Base-by-base conservation (phyloP, 2,329 filamentous ascomycete species). In the Cercospora nicotianae region DNA sequence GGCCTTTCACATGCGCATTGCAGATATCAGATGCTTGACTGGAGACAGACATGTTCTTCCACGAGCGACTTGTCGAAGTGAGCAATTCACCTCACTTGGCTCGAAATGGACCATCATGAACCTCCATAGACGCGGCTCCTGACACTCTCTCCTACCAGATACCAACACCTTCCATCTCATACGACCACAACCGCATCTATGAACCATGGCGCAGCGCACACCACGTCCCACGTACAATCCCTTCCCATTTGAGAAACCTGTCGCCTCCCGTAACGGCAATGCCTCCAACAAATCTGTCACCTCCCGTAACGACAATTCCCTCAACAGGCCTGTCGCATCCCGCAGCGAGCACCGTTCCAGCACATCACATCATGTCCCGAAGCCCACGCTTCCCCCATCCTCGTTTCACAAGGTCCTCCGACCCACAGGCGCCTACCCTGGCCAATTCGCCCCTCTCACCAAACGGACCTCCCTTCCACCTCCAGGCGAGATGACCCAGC, bases 381-480 rank as follows among this genome's bases (percentile, higher is more conserved):
- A 57, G 12, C 6, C 10, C 51, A 57, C 28, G 23, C 30, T 8
- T 30, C 5, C 51, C 23, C 6, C 16, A 9, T 3, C 23, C 16
- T 5, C 16, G 26, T 30, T 16, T n/a, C 16, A n/a, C 9, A n/a
- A n/a, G 20, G 7, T n/a, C 6, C 53, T 30, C 7, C 28, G 55
- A 31, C 60, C n/a, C 18, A 57, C 61, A 55, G 61, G 61, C 3
- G 26, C 31, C 0, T 57, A 63, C 8, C 61, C 48, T 7, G 61
- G 61, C 3, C 61, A 63, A 23, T 26, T 31, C 16, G 33, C 28
- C 1, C 28, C 18, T 30, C 2, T 51, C 10, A 57, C 28, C 3
- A 64, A 58, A 57, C 61, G 42, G 1, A 28, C 20, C 7, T 64
- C 61, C 7, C 61, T 64, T 7, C 61, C 61, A 3, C 48, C 51